phyloP scores from a whole-genome alignment of 306 rosid genomes.

The Ziziphus jujuba region DNA sequence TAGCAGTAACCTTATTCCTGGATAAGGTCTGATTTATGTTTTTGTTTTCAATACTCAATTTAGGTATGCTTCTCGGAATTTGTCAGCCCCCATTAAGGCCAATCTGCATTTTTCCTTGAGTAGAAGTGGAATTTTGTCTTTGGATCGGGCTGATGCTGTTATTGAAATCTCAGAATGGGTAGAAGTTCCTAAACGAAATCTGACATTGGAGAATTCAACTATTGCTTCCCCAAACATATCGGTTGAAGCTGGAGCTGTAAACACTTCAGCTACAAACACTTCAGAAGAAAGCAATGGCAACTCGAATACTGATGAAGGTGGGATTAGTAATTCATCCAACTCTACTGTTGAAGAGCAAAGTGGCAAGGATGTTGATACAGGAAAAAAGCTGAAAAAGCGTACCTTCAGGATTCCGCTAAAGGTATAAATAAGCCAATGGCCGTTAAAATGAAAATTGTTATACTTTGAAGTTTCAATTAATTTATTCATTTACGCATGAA shows the following conservation, averaged over 20 bases:
- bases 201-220: conserved; percentile 76
- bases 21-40: conserved; percentile 17
- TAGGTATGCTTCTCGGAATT: conserved; percentile 83
- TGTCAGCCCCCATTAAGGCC: conserved; percentile 88
- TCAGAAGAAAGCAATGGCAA: conserved; percentile 62
- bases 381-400: conserved; percentile 78
- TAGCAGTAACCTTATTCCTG: conserved; percentile 10
- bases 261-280: conserved; percentile 52
- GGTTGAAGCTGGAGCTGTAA: conserved; percentile 53
- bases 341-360: conserved; percentile 50
- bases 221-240: conserved; percentile 51
- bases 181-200: conserved; percentile 77
- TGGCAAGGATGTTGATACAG: conserved; percentile 51
- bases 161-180: conserved; percentile 94
- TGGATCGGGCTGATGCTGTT: conserved; percentile 94
- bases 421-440: conserved; percentile 44
- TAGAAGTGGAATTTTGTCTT: conserved; percentile 87
- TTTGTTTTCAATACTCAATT: conserved; percentile 22
- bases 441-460: conserved; percentile 5
- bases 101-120: conserved; percentile 87
- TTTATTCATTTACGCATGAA: background rate
- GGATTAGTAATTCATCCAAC: conserved; percentile 39
- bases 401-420: conserved; percentile 85
- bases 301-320: conserved; percentile 51
- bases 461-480: background rate